A percentile compares a stretch with the other conserved stretches of the same genome.
phyloP scores from a whole-genome alignment of 192 early-diverging fungal genomes.

The Spizellomyces punctatus region DNA sequence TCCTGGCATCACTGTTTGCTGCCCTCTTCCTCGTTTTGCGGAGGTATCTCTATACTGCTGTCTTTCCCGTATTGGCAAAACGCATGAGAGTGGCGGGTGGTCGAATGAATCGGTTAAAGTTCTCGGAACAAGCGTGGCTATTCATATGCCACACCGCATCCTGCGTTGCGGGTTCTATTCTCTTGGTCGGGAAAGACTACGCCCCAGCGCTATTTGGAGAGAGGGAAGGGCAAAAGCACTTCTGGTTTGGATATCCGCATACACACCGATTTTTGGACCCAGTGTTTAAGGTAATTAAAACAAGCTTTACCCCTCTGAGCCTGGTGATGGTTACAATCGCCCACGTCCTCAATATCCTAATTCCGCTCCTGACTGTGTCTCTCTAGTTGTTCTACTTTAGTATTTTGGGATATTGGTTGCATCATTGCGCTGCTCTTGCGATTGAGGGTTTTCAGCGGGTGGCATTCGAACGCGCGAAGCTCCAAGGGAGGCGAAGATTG shows the following conservation, averaged over 20 bases:
- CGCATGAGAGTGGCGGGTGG: conserved; percentile 9
- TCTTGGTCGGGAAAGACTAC: conserved; percentile 12
- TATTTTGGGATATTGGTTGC: conserved; percentile 27
- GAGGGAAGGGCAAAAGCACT: conserved; percentile 26
- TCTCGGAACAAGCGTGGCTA: conserved; percentile 57
- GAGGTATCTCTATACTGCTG: conserved; percentile 6
- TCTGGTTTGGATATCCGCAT: conserved; percentile 42
- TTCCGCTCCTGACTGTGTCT: not conserved
- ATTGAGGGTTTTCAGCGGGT: conserved; percentile 13
- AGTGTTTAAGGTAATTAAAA: conserved; percentile 43
- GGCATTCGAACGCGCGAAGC: conserved; percentile 7
- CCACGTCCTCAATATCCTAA: not conserved
- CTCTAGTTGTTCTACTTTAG: conserved; percentile 16
- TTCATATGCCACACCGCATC: conserved; percentile 43
- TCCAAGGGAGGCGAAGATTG: conserved; percentile 2
- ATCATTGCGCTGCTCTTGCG: conserved; percentile 6
- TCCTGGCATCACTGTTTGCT: conserved; percentile 8
- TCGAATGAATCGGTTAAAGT: conserved; percentile 30
- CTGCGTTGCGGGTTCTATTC: conserved; percentile 40
- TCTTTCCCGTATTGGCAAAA: conserved; percentile 19
- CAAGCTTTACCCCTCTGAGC: not conserved
- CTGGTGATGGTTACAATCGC: not conserved
- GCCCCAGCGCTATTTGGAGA: conserved; percentile 46
- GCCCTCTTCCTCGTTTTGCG: conserved; percentile 3
- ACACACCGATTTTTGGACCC: conserved; percentile 2